Evolutionary conservation across 2,329 filamentous ascomycete genomes (phyloP).

Genomic region (Neonectria coccinea): DNA sequence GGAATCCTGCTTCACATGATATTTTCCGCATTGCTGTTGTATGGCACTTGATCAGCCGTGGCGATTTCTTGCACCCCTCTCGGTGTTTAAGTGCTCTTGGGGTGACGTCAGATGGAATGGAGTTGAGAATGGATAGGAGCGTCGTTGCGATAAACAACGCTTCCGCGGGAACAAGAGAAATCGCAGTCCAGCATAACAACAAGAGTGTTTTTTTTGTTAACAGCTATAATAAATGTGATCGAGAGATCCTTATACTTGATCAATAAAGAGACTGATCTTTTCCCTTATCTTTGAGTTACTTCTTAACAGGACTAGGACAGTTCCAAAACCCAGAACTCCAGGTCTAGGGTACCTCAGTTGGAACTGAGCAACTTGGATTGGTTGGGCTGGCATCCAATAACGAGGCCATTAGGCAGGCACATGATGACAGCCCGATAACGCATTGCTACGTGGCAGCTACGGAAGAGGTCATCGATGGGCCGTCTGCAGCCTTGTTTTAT

Average conservation of each 20-base stretch:
- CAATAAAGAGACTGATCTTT: not conserved
- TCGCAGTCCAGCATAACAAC: not conserved
- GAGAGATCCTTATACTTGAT: not conserved
- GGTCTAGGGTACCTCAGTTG: constrained; percentile 3
- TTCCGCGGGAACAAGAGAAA: not conserved
- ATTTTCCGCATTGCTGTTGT: not conserved
- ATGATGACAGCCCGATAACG: not conserved
- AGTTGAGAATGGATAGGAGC: not conserved
- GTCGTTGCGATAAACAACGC: not conserved
- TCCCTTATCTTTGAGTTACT: not conserved
- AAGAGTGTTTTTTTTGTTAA: not conserved
- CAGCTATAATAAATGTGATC: not conserved
- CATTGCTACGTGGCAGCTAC: constrained; percentile 8
- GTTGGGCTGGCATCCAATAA: not conserved
- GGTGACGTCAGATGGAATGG: not conserved
- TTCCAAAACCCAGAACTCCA: not conserved
- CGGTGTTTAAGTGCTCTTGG: not conserved
- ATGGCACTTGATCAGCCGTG: not conserved
- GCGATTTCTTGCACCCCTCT: not conserved
- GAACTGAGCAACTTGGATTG: not conserved
- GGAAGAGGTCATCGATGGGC: not conserved
- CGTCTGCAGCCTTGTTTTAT: constrained; percentile 1
- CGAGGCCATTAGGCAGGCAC: not conserved
- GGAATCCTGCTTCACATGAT: no score
- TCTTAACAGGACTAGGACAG: not conserved